Base-by-base conservation (phyloP, 129 eudicot species). In the Ambrosia artemisiifolia region DNA sequence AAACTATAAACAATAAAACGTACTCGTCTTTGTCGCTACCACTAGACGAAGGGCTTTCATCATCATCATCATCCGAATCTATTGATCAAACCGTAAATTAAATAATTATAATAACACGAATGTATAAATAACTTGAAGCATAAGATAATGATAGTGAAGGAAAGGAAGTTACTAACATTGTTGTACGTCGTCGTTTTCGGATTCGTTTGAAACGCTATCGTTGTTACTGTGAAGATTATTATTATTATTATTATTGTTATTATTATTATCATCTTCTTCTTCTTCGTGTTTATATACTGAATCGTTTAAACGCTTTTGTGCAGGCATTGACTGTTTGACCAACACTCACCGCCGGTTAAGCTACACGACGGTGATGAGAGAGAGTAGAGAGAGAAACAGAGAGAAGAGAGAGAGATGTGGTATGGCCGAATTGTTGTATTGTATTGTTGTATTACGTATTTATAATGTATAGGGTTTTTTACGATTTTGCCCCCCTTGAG, bases 21-120 rank as follows among this genome's bases (percentile, higher is more conserved):
- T 55, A 90, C 95, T 90, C 96, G 47, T 90, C 96, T 36, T 71
- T 65, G 14, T 89, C 92, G 24, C 74, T 85, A 19, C 35, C 63
- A 56, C 85, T 80, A 10, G 86, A 81, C 42, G 83, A 79, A 69
- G 80, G 16, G 73, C 87, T 87, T 54, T 70, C 85, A 61, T 83
- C 85, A 17, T 70, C 85, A 61, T 83, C 85, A 17, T 85, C 81
- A 76, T 80, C 84, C 49, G 84, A 61, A 46, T 55, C 67, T 16
- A 64, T 57, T 43, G 62, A 44, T 70, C 73, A 16, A 75, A 16
- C 49, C n/a, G 17, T 24, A 62, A 51, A 18, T 74, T 46, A 28
- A 81, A 47, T 40, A 17, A 71, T 55, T 40, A 24, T 40, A 24
- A 24, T 24, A 17, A 57, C 63, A 68, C 32, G 69, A 76, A 68